phyloP scores from a whole-genome alignment of 306 rosid genomes.

The Glycyrrhiza uralensis region DNA sequence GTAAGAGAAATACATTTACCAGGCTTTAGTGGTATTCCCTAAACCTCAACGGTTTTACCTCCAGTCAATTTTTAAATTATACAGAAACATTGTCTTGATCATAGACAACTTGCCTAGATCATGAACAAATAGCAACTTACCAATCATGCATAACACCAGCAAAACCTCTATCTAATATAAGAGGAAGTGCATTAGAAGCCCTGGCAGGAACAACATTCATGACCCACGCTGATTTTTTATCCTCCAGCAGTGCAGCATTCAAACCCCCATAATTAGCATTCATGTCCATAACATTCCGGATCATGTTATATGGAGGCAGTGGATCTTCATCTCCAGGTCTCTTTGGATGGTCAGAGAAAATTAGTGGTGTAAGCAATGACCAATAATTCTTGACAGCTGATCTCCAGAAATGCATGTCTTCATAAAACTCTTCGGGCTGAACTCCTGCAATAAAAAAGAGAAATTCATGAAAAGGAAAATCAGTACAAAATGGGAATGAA shows the following conservation, averaged over 20 bases:
- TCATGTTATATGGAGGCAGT: conserved; percentile 94
- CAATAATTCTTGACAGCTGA: conserved; percentile 75
- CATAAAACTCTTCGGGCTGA: conserved; percentile 76
- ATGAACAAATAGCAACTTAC: conserved; percentile 48
- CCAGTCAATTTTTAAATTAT: background rate
- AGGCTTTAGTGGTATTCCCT: conserved; percentile 4
- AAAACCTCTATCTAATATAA: conserved; percentile 85
- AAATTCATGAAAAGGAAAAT: conserved; percentile 31
- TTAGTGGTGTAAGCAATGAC: conserved; percentile 93
- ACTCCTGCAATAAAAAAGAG: conserved; percentile 66
- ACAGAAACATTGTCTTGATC: conserved; percentile 8
- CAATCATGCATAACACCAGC: conserved; percentile 94
- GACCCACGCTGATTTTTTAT: conserved; percentile 86
- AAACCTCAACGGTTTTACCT: background rate
- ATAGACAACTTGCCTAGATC: conserved; percentile 2
- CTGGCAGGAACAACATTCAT: conserved; percentile 92
- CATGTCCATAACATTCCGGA: conserved; percentile 97
- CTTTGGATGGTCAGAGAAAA: conserved; percentile 99
- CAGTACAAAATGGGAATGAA: background rate
- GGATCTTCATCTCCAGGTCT: conserved; percentile 99
- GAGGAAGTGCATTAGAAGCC: conserved; percentile 76
- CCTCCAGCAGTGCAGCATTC: conserved; percentile 86
- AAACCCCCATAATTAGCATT: conserved; percentile 85
- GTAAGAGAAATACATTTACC: background rate
- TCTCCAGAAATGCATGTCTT: conserved; percentile 74